Evolutionary conservation across 805 yeast genomes (phyloP), one percentile per base, ranked within the genome.

Genomic region (Brettanomyces naardenensis): DNA sequence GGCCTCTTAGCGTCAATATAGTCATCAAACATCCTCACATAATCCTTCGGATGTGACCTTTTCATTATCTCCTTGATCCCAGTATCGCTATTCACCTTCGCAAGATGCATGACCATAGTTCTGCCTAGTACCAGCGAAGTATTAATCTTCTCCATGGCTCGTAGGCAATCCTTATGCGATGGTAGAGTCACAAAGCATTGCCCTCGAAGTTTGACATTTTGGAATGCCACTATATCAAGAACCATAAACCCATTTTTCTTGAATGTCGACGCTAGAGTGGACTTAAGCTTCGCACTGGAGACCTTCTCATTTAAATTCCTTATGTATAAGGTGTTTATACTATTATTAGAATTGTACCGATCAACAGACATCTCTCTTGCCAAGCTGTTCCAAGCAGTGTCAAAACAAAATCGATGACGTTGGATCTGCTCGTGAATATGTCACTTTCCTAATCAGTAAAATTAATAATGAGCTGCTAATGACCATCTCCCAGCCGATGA

Each of bases 181-280:
- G 60, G 65, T 37, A 78, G 74, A 0, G 84, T 73, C 5, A 86
- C 67, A 54, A 84, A 86, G 1, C 95, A 95, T 56, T 86, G 95
- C 2, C 95, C 95, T 40, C 80, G 69, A 71, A 80, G 67, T 44
- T 66, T 69, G n/a, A 84, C 49, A 46, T 75, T 79, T 42, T 70
- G 71, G 40, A 75, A 77, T 1, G 85, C 75, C 2, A 71, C 62
- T 10, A 85, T 58, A 22, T 69, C 71, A 13, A 67, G 39, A 1
- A 51, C 48, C 6, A 41, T 29, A n/a, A 80, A 59, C 1, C 63
- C 62, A 0, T 80, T 79, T 49, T 62, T 71, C 14, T 63, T 52
- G 40, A 79, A 79, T 1, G 68, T 42, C 6, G 56, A 52, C 3
- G 40, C 40, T 3, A 86, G 63, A 5, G 63, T 62, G 2, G 49